Base-by-base conservation (phyloP, 148 eudicot genomes). In the Camellia granthamiana region DNA sequence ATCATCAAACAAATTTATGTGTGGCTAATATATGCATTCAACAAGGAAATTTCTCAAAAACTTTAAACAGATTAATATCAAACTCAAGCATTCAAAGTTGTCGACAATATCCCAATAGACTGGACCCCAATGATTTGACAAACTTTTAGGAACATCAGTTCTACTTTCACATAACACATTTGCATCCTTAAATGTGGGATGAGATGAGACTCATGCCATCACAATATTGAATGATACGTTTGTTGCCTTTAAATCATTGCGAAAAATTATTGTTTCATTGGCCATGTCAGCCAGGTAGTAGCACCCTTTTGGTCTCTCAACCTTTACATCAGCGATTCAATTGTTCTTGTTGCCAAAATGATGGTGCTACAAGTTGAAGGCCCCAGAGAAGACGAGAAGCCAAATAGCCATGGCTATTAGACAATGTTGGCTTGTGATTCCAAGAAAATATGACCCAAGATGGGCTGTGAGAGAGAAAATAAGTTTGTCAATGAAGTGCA, bases 1-100 rank as follows among this genome's bases (percentile, higher is more conserved):
- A 79, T 66, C 41, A 42, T 61, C 11, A 63, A 30, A 58, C 71
- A 54, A 80, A 70, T 56, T 47, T n/a, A 14, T 74, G 11, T 7
- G 74, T 54, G 69, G 62, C 56, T 63, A 62, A 21, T 4, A 6
- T 21, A 30, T 52, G 52, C 51, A 41, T 51, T 65, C 15, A 68
- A 68, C 14, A 67, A 51, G 51, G 64, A n/a, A 62, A 58, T 18
- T 59, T 75, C 49, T 62, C 51, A 19, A 59, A n/a, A 58, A 69
- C 23, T 12, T 55, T 73, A 1, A 30, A 41, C 21, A n/a, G 21
- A 14, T 69, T 2, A 42, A 16, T 5, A 61, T 21, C 16, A 12
- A 64, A 51, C 61, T 65, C 54, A 30, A 65, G 43, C 14, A 16
- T 75, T 49, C 7, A 19, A 23, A 6, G 19, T 8, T 49, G 21